Evolutionary conservation across 176 grass and related monocot species (phyloP), one percentile per base, ranked within the genome.

Genomic region (Alloteropsis semialata): DNA sequence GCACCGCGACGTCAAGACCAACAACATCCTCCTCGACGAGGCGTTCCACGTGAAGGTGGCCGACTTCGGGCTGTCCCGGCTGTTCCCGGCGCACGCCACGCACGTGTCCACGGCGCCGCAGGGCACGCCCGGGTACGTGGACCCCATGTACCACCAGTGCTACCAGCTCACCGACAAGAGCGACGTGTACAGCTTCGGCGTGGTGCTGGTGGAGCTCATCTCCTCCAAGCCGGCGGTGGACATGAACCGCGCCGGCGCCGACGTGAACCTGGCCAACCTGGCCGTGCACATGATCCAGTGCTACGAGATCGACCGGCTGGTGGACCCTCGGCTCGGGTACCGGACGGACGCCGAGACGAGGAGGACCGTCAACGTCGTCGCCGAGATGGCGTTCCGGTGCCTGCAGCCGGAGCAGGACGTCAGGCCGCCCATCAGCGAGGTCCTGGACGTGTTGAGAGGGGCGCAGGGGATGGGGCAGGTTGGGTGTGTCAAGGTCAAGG

Each of bases 161-260:
- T 94, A 86, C 58, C 88, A 88, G 80, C 92, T 94, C 14, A 94
- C 88, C 0, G 88, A 94, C 65, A 94, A 94, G 83, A 94, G 88
- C 64, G 92, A 94, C 15, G 92, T 94, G 9, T 94, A 94, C 57
- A 94, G 92, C 65, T 94, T 94, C 64, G 92, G 92, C 2, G 92
- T 94, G 0, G 88, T 94, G 1, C 82, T 93, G 0, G 64, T 86
- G 0, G 92, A 94, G 88, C 92, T 94, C 41, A 24, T 94, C 29
- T 94, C 88, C 18, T 88, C 90, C 15, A 82, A 51, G 12, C 78
- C 86, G 0, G 90, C 90, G 0, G 90, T 92, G 24, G 90, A 92
- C 67, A 85, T 88, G 86, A 62, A 1, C 49, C 49, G 68, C 8
- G 9, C 6, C 18, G 82, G 38, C 14, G 1, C 59, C 16, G 82